Percentiles rank a stretch among this genome's conserved stretches.
Evolutionary conservation across 2,329 filamentous ascomycete species (phyloP).

Genomic region (Colletotrichum sp.): DNA sequence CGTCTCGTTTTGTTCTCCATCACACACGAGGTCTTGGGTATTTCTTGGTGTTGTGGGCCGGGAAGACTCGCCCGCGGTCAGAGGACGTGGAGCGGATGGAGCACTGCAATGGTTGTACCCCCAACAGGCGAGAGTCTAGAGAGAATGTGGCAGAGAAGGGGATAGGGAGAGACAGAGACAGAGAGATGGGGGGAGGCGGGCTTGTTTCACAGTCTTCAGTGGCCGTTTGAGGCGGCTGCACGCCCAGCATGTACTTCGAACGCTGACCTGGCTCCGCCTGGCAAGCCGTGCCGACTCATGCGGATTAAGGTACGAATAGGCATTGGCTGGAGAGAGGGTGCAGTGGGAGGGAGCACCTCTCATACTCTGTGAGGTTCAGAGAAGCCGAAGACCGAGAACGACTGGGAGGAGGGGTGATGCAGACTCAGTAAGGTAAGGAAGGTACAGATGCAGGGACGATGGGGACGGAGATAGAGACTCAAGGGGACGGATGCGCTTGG

Average conservation of each 20-base stretch:
- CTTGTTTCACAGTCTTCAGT: constrained; percentile 14
- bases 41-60: constrained; percentile 12
- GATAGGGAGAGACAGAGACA: neutral
- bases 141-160: neutral
- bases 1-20: neutral
- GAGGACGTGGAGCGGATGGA: neutral
- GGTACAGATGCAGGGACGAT: neutral
- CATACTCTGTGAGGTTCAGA: neutral
- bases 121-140: neutral
- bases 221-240: constrained; percentile 21
- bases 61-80: constrained; percentile 8
- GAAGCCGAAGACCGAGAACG: constrained; percentile 11
- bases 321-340: neutral
- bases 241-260: constrained; percentile 1
- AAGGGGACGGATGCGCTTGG: neutral
- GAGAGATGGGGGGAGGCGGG: neutral
- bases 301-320: neutral
- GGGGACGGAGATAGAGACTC: neutral
- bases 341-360: neutral
- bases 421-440: neutral
- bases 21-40: neutral
- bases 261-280: neutral
- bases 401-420: neutral
- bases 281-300: neutral
- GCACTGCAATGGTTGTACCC: neutral